Evolutionary conservation across 2,329 filamentous ascomycete species (phyloP).

Genomic region (Plenodomus tracheiphilus): DNA sequence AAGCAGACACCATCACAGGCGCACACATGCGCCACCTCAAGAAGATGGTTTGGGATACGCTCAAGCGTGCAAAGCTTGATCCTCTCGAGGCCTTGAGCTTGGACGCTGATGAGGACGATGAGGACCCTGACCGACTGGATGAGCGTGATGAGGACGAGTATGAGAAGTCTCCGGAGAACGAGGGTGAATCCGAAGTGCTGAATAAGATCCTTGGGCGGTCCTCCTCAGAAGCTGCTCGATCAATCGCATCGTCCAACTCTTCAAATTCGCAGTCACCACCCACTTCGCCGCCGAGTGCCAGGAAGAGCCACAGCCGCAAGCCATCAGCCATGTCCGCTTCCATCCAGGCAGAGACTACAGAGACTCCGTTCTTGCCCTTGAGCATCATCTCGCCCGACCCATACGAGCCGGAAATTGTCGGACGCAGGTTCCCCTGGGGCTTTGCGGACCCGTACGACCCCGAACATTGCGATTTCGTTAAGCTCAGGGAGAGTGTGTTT

Average conservation of each 20-base stretch:
- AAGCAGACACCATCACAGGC: slow-evolving; percentile 94
- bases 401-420: slow-evolving; percentile 78
- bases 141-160: slow-evolving; percentile 57
- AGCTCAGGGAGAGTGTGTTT: slow-evolving; percentile 90
- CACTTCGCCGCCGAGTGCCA: slow-evolving; percentile 37
- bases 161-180: slow-evolving; percentile 40
- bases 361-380: slow-evolving; percentile 75
- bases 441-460: slow-evolving; percentile 92
- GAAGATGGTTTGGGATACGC: slow-evolving; percentile 83
- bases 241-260: slow-evolving; percentile 37
- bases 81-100: slow-evolving; percentile 84
- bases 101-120: slow-evolving; percentile 71
- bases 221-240: slow-evolving; percentile 41
- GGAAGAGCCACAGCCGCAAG: slow-evolving; percentile 45
- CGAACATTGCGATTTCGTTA: slow-evolving; percentile 90
- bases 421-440: slow-evolving; percentile 93
- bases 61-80: slow-evolving; percentile 84
- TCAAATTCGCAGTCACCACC: slow-evolving; percentile 37
- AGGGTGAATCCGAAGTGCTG: slow-evolving; percentile 40
- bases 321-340: slow-evolving; percentile 46
- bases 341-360: slow-evolving; percentile 45
- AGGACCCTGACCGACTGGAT: slow-evolving; percentile 56
- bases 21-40: slow-evolving; percentile 93
- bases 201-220: slow-evolving; percentile 45
- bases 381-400: slow-evolving; percentile 93